These are phyloP conservation scores for Blumeriella jaapii DNA, from an alignment of 2,329 filamentous ascomycete genomes.

Conservation along the genomic window DNA sequence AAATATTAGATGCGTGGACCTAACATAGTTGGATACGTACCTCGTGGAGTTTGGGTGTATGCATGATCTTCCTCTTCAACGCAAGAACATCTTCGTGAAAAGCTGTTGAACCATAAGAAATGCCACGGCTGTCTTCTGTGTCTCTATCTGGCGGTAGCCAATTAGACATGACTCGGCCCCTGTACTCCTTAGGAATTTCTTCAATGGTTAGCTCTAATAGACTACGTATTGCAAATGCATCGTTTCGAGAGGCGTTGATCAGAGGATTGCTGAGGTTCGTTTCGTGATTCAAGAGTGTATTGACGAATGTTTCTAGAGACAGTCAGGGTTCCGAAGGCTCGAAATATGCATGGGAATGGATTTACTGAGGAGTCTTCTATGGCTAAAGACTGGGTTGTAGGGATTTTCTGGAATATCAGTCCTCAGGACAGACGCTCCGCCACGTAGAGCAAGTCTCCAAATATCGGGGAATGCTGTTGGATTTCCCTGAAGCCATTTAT, in stretches of 20 bases:
- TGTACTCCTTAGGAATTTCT: constrained; percentile 32
- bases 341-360: not conserved
- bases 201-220: constrained; percentile 26
- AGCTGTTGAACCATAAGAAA: constrained; percentile 5
- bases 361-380: constrained; percentile 17
- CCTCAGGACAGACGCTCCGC: not conserved
- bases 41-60: constrained; percentile 39
- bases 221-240: constrained; percentile 19
- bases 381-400: constrained; percentile 18
- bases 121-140: not conserved
- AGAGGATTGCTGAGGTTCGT: constrained; percentile 16
- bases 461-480: constrained; percentile 14
- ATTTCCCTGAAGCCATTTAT: constrained; percentile 12
- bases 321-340: not conserved
- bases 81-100: constrained; percentile 29
- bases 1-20: constrained; percentile 6
- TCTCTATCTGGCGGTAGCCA: constrained; percentile 12
- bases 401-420: not conserved
- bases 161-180: constrained; percentile 34
- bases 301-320: constrained; percentile 20
- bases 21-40: constrained; percentile 14
- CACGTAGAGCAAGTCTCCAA: constrained; percentile 19
- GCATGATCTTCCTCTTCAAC: constrained; percentile 39
- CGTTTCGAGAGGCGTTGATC: constrained; percentile 11
- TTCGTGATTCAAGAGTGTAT: constrained; percentile 16